These are phyloP conservation scores for Falciphora oryzae DNA, from an alignment of 2,329 filamentous ascomycete species.

Conservation along the genomic window DNA sequence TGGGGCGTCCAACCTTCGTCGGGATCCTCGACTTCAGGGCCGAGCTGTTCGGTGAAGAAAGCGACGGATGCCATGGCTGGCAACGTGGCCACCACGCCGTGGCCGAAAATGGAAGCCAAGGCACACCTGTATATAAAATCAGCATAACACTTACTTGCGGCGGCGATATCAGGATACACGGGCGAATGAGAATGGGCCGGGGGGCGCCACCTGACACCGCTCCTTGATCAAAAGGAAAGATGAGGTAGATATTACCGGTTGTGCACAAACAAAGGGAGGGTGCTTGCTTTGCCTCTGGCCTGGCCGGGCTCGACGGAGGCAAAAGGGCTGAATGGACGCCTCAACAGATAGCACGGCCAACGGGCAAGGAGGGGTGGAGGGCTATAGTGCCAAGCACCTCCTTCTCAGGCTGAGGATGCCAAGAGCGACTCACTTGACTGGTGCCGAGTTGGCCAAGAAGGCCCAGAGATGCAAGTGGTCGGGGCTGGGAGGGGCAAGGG, in stretches of 20 bases:
- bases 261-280: background rate
- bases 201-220: background rate
- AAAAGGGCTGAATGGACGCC: background rate
- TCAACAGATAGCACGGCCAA: background rate
- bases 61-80: slow-evolving; percentile 1
- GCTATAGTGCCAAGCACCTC: background rate
- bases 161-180: too few species aligned
- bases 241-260: background rate
- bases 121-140: background rate
- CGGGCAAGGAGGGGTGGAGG: too few species aligned
- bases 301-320: too few species aligned
- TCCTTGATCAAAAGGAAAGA: background rate
- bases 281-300: background rate
- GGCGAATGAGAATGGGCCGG: too few species aligned
- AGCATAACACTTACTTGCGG: background rate
- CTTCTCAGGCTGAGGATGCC: background rate
- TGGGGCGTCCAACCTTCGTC: slow-evolving; percentile 36
- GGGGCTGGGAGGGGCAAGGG: slow-evolving; percentile 1
- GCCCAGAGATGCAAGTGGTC: slow-evolving; percentile 9
- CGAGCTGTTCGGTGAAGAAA: slow-evolving; percentile 23
- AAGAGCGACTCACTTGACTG: background rate
- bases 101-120: background rate
- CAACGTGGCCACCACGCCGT: background rate
- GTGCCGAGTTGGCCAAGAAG: background rate
- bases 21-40: slow-evolving; percentile 39